Base-by-base conservation (phyloP, 352 stramenopile species). In the Phytophthora meadii region DNA sequence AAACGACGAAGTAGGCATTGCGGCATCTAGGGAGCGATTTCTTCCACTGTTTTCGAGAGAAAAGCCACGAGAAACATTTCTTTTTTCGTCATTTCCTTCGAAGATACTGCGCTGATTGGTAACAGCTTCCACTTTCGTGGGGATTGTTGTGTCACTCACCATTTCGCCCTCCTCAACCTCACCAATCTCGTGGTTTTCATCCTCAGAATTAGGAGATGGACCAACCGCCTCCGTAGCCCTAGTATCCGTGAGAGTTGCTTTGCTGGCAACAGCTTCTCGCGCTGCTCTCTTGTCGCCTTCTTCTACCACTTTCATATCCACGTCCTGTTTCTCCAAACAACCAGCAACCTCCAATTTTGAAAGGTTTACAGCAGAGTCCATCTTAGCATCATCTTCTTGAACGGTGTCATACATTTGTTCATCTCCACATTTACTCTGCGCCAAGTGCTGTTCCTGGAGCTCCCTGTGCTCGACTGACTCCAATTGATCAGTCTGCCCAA, bases 111-210 rank as follows among this genome's bases (percentile, higher is more conserved):
- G 14, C 44, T 37, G 28, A 60, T 17, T n/a, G 37, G 27, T 27
- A 8, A 14, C 15, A 4, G 10, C 17, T 11, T 57, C 46, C 47
- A 44, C 15, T 9, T 51, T 46, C 47, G 4, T 17, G 9, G 44
- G 30, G 28, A 47, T 9, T 56, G 34, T 9, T 56, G 34, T 37
- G 39, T 74, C 66, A 53, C 25, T 48, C 28, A 71, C 22, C 67
- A 73, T 76, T 28, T 76, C 58, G 6, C 67, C 58, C 53, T 76
- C 62, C 25, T 79, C 58, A 51, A 71, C 36, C 55, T 79, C 58
- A 19, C 25, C 51, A 2, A n/a, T 36, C 30, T 36, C 30, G 30
- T 14, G 30, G 9, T 12, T 14, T 4, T 36, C 30, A 36, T 36
- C 30, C 30, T 36, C 9, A 12, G 30, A 36, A 12, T 36, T 36